phyloP scores from a whole-genome alignment of 2,329 filamentous ascomycete genomes.

The Berkeleyomyces rouxiae region DNA sequence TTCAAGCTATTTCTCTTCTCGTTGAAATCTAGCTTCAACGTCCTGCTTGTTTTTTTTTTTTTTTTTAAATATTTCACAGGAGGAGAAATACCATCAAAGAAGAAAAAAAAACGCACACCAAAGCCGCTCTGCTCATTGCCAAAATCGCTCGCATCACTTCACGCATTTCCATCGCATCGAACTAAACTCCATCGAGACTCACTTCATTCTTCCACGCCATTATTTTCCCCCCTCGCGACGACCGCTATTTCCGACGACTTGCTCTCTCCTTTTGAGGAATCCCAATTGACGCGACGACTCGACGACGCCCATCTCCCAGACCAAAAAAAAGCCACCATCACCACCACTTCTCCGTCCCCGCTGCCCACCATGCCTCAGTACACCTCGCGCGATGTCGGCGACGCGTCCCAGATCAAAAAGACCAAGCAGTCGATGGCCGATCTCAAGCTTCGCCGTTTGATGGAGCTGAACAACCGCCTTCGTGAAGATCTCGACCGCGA shows the following conservation, averaged over 20 bases:
- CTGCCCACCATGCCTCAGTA: conserved; percentile 43
- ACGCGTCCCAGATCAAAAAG: conserved; percentile 58
- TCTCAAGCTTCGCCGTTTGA: conserved; percentile 87
- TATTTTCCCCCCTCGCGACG: background rate
- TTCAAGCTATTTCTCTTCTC: no score
- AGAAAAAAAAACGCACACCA: background rate
- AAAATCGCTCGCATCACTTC: background rate
- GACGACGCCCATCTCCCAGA: background rate
- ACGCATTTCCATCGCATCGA: background rate
- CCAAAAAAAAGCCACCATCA: background rate
- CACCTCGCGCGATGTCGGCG: conserved; percentile 49
- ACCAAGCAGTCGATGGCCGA: conserved; percentile 99
- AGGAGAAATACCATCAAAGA: background rate
- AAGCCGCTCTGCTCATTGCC: background rate
- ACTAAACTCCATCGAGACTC: background rate
- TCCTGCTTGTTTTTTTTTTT: background rate
- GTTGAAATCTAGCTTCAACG: no score
- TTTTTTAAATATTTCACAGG: background rate
- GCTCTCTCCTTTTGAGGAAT: background rate
- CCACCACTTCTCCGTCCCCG: background rate
- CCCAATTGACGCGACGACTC: background rate
- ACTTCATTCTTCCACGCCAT: background rate
- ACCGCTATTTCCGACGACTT: background rate
- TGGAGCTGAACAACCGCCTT: conserved; percentile 88
- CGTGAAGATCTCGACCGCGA: conserved; percentile 92